Conservation (phyloP, 179 eudicot genomes). For the Dionaea muscipula region DNA sequence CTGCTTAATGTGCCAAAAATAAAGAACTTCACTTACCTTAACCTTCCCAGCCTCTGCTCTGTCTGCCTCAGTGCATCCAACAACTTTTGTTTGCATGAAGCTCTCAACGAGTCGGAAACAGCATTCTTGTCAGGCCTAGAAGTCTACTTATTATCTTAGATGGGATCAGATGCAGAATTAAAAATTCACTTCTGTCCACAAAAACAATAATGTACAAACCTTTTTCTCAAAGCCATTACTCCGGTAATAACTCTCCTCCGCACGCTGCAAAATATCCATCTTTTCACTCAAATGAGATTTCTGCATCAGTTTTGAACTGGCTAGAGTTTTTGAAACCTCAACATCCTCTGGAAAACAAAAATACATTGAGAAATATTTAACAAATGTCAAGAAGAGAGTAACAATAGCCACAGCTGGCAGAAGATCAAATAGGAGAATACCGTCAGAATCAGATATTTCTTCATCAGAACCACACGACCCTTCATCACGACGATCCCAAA, state of each 20-base stretch:
- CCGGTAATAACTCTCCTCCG: slow-evolving; percentile 71
- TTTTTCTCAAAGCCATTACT: slow-evolving; percentile 35
- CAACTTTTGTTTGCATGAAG: slow-evolving; percentile 62
- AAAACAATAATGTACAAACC: slow-evolving; percentile 22
- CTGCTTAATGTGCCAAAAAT: too few relatives aligned
- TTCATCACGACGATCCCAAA: slow-evolving; percentile 73
- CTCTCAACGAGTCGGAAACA: slow-evolving; percentile 55
- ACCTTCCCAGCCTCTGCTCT: slow-evolving; percentile 41
- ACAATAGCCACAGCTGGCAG: slow-evolving; percentile 1
- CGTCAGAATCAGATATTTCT: slow-evolving; percentile 86
- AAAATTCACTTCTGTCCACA: too few relatives aligned
- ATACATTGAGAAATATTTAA: background rate
- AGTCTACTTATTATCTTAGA: slow-evolving; percentile 22
- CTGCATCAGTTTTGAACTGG: slow-evolving; percentile 30
- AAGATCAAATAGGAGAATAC: slow-evolving; percentile 23
- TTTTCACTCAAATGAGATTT: slow-evolving; percentile 41
- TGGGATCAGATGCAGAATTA: slow-evolving; percentile 8
- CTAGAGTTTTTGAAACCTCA: slow-evolving; percentile 19
- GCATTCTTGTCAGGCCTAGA: slow-evolving; percentile 46
- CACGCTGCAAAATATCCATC: slow-evolving; percentile 57
- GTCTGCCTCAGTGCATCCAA: slow-evolving; percentile 49
- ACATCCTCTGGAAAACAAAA: slow-evolving; percentile 19
- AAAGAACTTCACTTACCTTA: slow-evolving; percentile 21
- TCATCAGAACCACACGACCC: slow-evolving; percentile 61
- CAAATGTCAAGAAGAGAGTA: background rate